Percentiles rank a stretch among this genome's conserved stretches.
Conservation (phyloP, 768 basidiomycete genomes). For the Pisolithus microcarpus region DNA sequence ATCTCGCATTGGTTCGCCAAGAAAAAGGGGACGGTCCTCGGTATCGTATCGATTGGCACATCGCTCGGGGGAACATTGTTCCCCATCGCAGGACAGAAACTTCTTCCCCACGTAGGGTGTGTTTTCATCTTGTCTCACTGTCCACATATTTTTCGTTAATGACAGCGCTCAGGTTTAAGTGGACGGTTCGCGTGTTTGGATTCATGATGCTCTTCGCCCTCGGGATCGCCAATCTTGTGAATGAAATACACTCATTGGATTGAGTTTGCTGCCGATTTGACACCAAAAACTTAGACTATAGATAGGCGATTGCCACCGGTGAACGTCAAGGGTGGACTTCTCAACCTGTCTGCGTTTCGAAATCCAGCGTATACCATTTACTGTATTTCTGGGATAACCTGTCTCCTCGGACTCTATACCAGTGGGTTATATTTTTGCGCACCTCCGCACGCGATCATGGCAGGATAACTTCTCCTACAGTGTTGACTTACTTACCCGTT, state of each 20-base stretch:
- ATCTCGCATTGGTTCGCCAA: constrained; percentile 71
- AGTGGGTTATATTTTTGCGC: constrained; percentile 25
- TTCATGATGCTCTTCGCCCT: constrained; percentile 52
- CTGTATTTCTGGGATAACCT: constrained; percentile 46
- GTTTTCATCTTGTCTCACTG: constrained; percentile 11
- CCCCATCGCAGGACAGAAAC: constrained; percentile 52
- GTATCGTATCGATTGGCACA: constrained; percentile 56
- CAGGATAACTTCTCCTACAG: constrained; percentile 25
- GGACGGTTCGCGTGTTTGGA: constrained; percentile 69
- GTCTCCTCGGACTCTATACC: constrained; percentile 67
- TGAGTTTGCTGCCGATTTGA: not conserved
- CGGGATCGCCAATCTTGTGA: constrained; percentile 47
- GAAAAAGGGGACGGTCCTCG: constrained; percentile 49
- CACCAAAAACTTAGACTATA: constrained; percentile 16
- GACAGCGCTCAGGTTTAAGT: constrained; percentile 48
- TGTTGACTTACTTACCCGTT: constrained; percentile 58
- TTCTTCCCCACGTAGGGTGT: constrained; percentile 51
- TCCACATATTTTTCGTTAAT: not conserved
- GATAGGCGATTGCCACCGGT: constrained; percentile 48
- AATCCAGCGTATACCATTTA: constrained; percentile 46
- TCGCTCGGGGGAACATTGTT: constrained; percentile 64
- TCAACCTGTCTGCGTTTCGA: constrained; percentile 47
- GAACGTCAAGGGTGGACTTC: constrained; percentile 47
- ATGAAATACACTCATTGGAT: constrained; percentile 13
- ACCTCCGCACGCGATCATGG: not conserved